Base-by-base conservation (phyloP, 208 protist genomes). In the Trypanosoma platydactyli region DNA sequence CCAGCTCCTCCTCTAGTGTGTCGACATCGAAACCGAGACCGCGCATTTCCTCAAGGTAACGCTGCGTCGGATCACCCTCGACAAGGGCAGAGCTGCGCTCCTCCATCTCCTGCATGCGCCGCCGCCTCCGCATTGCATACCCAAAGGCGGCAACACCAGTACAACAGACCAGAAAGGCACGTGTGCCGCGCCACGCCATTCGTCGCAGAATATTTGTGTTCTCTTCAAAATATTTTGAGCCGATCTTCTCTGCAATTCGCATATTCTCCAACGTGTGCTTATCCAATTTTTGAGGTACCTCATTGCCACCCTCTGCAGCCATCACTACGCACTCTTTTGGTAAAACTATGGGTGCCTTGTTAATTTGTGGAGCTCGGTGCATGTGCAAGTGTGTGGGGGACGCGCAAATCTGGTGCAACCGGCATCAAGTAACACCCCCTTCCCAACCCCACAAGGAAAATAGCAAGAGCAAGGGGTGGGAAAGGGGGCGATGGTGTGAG, bases 21-120 rank as follows among this genome's bases (percentile, higher is more conserved):
- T 94, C 88, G 4, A 93, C 87, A 56, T 93, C 87, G 51, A 93
- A 93, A 25, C 87, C 87, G 15, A 93, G 64, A 0, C 79, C 71
- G n/a, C 87, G 79, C 87, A 93, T 94, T 64, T 91, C 84, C 52
- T 91, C 75, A 29, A 94, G 51, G 62, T 94, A 91, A 44, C 88
- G 75, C 58, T 81, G 64, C 42, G 84, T 91, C 18, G 84, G 80
- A 64, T 91, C 82, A 0, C 79, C 74, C 0, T 75, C 69, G 22
- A 48, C 18, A 42, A 1, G 24, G 5, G 22, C 18, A 22, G 11
- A 18, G 15, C 20, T 3, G 1, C 54, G 38, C 16, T 27, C 16
- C 24, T 40, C 58, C 20, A 49, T 56, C 33, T 64, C 20, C 51
- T 62, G 33, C 45, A 52, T 16, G 16, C 49, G 53, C 22, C 70